Evolutionary conservation across 2,329 filamentous ascomycete genomes (phyloP).

Genomic region (Sporothrix curviconia): DNA sequence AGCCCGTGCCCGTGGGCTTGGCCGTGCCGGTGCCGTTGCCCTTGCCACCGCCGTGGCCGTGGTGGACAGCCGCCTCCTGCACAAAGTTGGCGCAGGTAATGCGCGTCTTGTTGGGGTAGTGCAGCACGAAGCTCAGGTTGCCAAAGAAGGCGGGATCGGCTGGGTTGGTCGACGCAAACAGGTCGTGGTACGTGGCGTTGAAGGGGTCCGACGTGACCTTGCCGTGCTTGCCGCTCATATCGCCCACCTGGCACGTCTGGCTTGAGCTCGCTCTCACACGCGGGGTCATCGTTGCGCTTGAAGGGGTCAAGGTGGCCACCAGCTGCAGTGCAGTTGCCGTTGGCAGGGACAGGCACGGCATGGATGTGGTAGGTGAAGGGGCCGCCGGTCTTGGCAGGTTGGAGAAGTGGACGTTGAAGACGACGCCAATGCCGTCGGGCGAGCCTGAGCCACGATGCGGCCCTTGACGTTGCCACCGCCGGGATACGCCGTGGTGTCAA

Average conservation of each 20-base stretch:
- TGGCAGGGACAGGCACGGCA: conserved; percentile 51
- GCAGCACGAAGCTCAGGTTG: conserved; percentile 58
- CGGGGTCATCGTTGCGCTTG: conserved; percentile 52
- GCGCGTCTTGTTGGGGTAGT: conserved; percentile 57
- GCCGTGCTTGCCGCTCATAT: conserved; percentile 69
- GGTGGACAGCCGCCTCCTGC: conserved; percentile 20
- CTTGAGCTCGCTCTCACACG: conserved; percentile 52
- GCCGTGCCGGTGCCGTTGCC: conserved; percentile 16
- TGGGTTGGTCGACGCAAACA: conserved; percentile 48
- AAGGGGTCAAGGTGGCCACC: conserved; percentile 66
- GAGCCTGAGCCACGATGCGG: conserved; percentile 24
- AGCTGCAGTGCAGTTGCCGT: conserved; percentile 66
- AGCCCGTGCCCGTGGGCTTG: conserved; percentile 15
- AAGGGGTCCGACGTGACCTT: conserved; percentile 48
- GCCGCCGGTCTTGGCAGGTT: conserved; percentile 27
- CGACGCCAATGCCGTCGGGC: conserved; percentile 26
- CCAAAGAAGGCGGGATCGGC: conserved; percentile 54
- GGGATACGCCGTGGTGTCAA: conserved; percentile 42
- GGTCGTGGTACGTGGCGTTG: conserved; percentile 46
- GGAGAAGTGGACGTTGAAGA: conserved; percentile 27
- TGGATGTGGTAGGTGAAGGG: conserved; percentile 62
- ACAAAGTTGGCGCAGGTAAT: conserved; percentile 60
- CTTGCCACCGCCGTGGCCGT: conserved; percentile 15
- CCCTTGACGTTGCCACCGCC: conserved; percentile 46
- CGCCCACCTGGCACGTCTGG: conserved; percentile 68